Base-by-base conservation (phyloP, 768 basidiomycete genomes). In the Cystofilobasidium ferigula region DNA sequence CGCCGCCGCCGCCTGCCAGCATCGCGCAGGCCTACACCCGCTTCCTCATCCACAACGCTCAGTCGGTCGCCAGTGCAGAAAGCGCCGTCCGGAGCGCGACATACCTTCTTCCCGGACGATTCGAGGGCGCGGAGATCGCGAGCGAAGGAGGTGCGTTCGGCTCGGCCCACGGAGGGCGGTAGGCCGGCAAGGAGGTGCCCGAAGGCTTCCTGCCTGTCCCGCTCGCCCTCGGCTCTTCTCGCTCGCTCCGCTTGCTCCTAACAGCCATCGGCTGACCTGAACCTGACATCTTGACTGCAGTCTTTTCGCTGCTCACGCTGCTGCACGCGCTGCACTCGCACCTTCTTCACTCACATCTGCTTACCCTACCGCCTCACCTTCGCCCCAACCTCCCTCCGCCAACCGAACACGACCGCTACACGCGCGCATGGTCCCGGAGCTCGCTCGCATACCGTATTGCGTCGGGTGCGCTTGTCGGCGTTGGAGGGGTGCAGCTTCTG, bases 121-220 rank as follows among this genome's bases (percentile, higher is more conserved):
- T 68, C 38, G 61, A 68, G 16, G 67, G 67, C 4, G 61, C 67
- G 10, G 67, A 68, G 18, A 62, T 68, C n/a, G 62, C 56, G 10
- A 62, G 61, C 38, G 67, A 68, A 42, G 67, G 67, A 62, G 67
- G 67, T 68, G 0, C 62, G 67, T 57, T n/a, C n/a, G n/a, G n/a
- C n/a, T n/a, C n/a, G n/a, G n/a, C n/a, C n/a, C n/a, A n/a, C n/a
- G n/a, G n/a, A n/a, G n/a, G n/a, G n/a, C n/a, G n/a, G n/a, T n/a
- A n/a, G n/a, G n/a, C n/a, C n/a, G n/a, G n/a, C n/a, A n/a, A n/a
- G n/a, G n/a, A n/a, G n/a, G n/a, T n/a, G n/a, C n/a, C n/a, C n/a
- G n/a, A n/a, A n/a, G n/a, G n/a, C n/a, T n/a, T n/a, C n/a, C n/a
- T n/a, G n/a, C n/a, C n/a, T n/a, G n/a, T n/a, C n/a, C n/a, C n/a